Conservation (phyloP, 129 eudicot genomes). For the Arctium lappa region DNA sequence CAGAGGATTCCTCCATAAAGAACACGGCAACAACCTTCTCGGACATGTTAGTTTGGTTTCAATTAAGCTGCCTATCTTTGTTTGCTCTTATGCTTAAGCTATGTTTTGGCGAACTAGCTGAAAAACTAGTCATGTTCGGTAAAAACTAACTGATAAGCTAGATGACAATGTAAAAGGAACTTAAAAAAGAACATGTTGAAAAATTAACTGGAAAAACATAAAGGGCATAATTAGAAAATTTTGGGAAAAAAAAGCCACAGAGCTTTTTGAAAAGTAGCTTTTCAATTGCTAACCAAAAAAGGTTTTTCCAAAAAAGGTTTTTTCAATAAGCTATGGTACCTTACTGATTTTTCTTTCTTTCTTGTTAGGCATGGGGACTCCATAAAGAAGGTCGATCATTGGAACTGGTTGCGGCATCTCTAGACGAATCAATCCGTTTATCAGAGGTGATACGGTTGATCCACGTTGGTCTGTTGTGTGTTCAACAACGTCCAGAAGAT, state of each 20-base stretch:
- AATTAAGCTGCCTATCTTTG: background rate
- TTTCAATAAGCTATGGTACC: background rate
- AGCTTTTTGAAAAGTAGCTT: background rate
- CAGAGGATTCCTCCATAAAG: constrained; percentile 44
- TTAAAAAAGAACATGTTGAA: background rate
- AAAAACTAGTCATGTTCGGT: background rate
- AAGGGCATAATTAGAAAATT: background rate
- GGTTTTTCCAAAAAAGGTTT: background rate
- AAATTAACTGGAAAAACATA: background rate
- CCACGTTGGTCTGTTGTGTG: constrained; percentile 43
- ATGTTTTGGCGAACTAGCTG: background rate
- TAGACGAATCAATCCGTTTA: constrained; percentile 4
- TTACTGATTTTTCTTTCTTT: background rate
- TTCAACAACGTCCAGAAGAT: constrained; percentile 51
- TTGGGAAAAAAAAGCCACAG: background rate
- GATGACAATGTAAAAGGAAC: background rate
- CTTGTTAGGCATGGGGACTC: constrained; percentile 45
- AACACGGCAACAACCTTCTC: constrained; percentile 42
- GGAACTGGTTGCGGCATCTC: constrained; percentile 27
- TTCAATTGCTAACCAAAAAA: background rate
- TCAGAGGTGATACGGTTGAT: constrained; percentile 31
- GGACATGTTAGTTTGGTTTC: constrained; percentile 46
- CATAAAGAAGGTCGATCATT: constrained; percentile 37
- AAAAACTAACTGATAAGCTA: background rate
- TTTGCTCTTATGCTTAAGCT: background rate